A percentile compares a stretch with the other conserved stretches of the same genome.
Conservation (phyloP, 495 filamentous ascomycete species). For the Hypoxylon lienhwacheense region DNA sequence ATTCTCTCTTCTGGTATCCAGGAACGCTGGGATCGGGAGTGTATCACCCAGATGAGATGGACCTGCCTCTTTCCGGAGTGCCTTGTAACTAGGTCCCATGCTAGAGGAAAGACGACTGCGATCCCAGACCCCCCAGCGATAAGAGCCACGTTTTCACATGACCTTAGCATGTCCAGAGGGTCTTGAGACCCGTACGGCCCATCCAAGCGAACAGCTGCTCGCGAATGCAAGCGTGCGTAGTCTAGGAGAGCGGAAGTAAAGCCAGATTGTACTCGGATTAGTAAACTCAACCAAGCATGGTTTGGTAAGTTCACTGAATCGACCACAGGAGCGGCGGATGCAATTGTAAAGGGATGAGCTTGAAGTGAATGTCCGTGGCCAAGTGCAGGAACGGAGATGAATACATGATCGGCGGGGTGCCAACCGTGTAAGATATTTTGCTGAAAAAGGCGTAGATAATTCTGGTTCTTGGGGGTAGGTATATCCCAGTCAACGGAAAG, state of each 20-base stretch:
- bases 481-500: constrained; percentile 50
- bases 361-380: constrained; percentile 49
- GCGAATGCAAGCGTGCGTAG: constrained; percentile 46
- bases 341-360: constrained; percentile 65
- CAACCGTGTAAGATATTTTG: constrained; percentile 54
- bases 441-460: constrained; percentile 12
- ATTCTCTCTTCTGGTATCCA: constrained; percentile 56
- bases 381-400: constrained; percentile 57
- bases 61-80: constrained; percentile 42
- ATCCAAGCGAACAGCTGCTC: constrained; percentile 49
- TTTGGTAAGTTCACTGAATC: constrained; percentile 11
- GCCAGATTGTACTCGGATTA: constrained; percentile 60
- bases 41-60: constrained; percentile 61
- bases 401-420: constrained; percentile 61
- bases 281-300: constrained; percentile 53
- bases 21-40: constrained; percentile 49
- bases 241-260: constrained; percentile 59
- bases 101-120: constrained; percentile 58
- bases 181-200: constrained; percentile 58
- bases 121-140: constrained; percentile 68
- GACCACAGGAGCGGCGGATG: constrained; percentile 48
- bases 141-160: constrained; percentile 50
- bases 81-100: constrained; percentile 44
- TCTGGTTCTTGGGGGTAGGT: constrained; percentile 1
- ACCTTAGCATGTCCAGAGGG: constrained; percentile 43